phyloP scores from a whole-genome alignment of 805 yeast genomes.

The Metschnikowia continentalis region DNA sequence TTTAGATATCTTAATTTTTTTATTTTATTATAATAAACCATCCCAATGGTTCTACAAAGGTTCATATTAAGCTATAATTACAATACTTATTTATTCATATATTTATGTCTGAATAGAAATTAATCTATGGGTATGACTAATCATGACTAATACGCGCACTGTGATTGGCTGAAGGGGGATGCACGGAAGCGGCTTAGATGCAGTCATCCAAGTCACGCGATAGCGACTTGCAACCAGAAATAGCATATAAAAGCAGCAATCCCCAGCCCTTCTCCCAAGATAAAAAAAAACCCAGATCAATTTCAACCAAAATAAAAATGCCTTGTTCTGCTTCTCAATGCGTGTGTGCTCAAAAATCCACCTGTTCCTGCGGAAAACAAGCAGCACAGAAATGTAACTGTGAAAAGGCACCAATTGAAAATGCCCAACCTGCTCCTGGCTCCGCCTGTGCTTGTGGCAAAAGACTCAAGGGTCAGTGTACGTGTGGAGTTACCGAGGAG shows the following conservation, averaged over 20 bases:
- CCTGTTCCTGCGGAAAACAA: constrained; percentile 59
- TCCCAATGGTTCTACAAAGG: no score
- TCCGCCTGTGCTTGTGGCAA: constrained; percentile 57
- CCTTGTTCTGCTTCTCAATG: constrained; percentile 40
- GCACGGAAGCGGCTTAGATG: no score
- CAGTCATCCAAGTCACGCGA: not conserved
- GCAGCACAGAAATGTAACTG: constrained; percentile 59
- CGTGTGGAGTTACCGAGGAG: constrained; percentile 46
- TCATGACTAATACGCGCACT: no score
- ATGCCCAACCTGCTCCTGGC: constrained; percentile 39
- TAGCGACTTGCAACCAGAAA: not conserved
- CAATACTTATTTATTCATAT: no score
- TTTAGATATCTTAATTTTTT: no score
- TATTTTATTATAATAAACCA: no score
- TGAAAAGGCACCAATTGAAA: constrained; percentile 48
- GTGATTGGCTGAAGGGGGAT: no score
- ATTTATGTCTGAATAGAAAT: no score
- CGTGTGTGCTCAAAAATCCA: constrained; percentile 58
- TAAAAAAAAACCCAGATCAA: not conserved
- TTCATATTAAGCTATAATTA: no score
- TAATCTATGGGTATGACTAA: no score
- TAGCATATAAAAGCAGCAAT: not conserved
- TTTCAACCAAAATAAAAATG: constrained; percentile 5
- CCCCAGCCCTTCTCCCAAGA: not conserved
- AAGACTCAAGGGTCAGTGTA: constrained; percentile 50